Percentiles rank a stretch among this genome's conserved stretches.
Conservation (phyloP, 208 protist genomes). For the Phytomonas serpens region DNA sequence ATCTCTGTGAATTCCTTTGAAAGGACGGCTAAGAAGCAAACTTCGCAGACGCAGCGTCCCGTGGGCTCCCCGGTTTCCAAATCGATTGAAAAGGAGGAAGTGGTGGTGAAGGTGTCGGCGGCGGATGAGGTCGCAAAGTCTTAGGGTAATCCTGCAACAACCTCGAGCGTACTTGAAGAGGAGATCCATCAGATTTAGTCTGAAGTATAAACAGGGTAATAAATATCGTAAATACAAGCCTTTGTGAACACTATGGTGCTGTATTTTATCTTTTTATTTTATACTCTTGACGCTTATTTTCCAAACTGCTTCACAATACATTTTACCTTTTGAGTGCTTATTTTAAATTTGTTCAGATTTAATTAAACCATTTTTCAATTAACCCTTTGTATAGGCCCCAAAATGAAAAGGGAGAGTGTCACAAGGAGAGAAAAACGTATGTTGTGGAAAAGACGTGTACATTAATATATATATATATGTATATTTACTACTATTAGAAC, state of each 20-base stretch:
- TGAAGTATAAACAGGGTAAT: not conserved
- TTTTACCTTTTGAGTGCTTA: not conserved
- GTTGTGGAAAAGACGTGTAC: not conserved
- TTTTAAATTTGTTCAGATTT: not conserved
- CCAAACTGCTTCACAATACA: not conserved
- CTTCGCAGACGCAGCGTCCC: not conserved
- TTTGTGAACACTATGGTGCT: not conserved
- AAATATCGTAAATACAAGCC: not conserved
- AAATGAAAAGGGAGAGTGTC: not conserved
- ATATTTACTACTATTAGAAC: not conserved
- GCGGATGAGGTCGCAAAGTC: not conserved
- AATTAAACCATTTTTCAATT: not conserved
- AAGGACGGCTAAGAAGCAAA: slow-evolving; percentile 12
- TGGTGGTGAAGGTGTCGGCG: not conserved
- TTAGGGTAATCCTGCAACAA: not conserved
- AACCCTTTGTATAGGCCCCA: not conserved
- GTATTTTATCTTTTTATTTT: not conserved
- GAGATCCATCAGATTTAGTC: not conserved
- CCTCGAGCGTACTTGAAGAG: not conserved
- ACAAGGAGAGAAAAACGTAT: not conserved
- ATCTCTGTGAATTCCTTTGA: slow-evolving; percentile 61
- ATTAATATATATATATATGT: not conserved
- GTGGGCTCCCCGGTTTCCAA: not conserved
- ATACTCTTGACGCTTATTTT: not conserved
- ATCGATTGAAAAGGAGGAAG: not conserved